A percentile compares a stretch with the other conserved stretches of the same genome.
phyloP scores from a whole-genome alignment of 2,329 filamentous ascomycete species.

The Cordyceps farinosa region DNA sequence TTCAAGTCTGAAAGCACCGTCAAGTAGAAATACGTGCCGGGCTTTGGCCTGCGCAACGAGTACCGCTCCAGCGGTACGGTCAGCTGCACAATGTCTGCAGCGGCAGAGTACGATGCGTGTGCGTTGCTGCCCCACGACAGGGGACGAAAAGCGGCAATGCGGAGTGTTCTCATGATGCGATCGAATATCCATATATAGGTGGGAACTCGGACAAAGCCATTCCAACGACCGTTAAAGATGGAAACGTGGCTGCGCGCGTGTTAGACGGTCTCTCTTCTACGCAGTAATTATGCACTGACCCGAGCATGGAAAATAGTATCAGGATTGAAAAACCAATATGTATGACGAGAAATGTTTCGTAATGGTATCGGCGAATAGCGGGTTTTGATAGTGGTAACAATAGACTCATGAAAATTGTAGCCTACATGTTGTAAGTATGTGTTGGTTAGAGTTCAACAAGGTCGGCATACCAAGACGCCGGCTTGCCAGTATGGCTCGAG shows the following conservation, averaged over 20 bases:
- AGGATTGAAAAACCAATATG: conserved; percentile 52
- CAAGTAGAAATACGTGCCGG: conserved; percentile 45
- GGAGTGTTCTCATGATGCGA: conserved; percentile 41
- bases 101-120: conserved; percentile 32
- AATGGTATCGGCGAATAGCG: conserved; percentile 48
- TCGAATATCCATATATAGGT: conserved; percentile 49
- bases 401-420: conserved; percentile 43
- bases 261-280: not conserved
- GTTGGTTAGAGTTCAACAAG: not conserved
- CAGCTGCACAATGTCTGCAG: conserved; percentile 41
- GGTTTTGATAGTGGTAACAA: conserved; percentile 47
- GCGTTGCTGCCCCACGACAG: conserved; percentile 35
- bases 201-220: conserved; percentile 48
- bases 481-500: conserved; percentile 47
- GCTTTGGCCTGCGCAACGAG: conserved; percentile 29
- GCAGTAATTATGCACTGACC: conserved; percentile 19
- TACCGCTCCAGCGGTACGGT: conserved; percentile 33
- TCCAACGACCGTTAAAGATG: conserved; percentile 48
- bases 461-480: conserved; percentile 36
- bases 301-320: conserved; percentile 48
- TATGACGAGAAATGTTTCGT: conserved; percentile 48
- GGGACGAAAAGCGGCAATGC: conserved; percentile 40
- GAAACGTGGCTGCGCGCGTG: conserved; percentile 37
- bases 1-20: conserved; percentile 37
- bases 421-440: conserved; percentile 20